Conservation (phyloP, 2,329 filamentous ascomycete genomes). For the Aspergillus fumigatus region DNA sequence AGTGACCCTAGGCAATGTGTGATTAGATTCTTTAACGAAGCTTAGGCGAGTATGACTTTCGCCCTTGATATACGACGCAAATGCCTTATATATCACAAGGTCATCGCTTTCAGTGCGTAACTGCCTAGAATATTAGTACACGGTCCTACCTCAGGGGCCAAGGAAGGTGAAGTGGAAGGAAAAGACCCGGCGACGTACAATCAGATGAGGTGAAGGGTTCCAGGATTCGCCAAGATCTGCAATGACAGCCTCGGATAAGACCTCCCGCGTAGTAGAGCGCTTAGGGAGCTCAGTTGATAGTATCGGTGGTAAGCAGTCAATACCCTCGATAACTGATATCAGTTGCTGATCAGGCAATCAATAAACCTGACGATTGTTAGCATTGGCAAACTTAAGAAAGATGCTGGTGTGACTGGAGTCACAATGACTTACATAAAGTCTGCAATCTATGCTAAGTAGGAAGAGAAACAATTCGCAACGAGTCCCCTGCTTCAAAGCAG, state of each 20-base stretch:
- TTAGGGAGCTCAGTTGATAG: constrained; percentile 68
- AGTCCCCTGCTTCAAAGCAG: constrained; percentile 13
- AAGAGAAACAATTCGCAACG: constrained; percentile 64
- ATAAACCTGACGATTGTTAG: constrained; percentile 58
- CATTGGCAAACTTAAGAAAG: neutral
- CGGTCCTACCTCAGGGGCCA: neutral
- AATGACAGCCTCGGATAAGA: constrained; percentile 72
- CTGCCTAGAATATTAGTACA: constrained; percentile 39
- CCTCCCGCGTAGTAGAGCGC: constrained; percentile 67
- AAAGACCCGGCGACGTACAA: constrained; percentile 58
- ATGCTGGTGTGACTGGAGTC: neutral
- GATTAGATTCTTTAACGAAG: constrained; percentile 72
- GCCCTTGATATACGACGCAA: constrained; percentile 42
- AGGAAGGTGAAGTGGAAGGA: neutral
- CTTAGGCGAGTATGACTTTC: constrained; percentile 46
- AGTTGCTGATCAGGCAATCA: constrained; percentile 69
- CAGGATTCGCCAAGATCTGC: constrained; percentile 77
- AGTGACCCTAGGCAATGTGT: constrained; percentile 57
- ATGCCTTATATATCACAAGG: constrained; percentile 80
- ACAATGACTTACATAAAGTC: constrained; percentile 60
- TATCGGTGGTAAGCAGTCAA: constrained; percentile 72
- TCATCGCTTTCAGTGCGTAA: constrained; percentile 76
- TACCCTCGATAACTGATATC: constrained; percentile 68
- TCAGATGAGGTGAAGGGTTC: constrained; percentile 68
- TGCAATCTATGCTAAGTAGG: constrained; percentile 69